Percentiles rank a stretch among this genome's conserved stretches.
Evolutionary conservation across 495 filamentous ascomycete species (phyloP).

Genomic region (Diplogelasinospora grovesii): DNA sequence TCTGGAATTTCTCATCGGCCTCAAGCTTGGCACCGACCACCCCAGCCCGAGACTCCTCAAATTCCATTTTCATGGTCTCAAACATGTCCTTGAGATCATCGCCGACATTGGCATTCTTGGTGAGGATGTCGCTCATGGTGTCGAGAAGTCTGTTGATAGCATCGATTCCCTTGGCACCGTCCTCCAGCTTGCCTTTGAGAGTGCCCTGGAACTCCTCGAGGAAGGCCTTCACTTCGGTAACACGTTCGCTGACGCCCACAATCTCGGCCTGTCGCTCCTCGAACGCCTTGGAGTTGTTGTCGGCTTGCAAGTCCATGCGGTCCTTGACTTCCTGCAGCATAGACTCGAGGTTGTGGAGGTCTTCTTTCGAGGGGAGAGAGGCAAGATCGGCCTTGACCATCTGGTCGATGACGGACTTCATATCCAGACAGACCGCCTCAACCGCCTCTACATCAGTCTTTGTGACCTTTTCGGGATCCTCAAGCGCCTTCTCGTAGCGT

Average conservation of each 20-base stretch:
- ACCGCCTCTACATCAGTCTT: no score
- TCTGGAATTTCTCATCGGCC: slow-evolving; percentile 68
- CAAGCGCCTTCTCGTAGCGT: no score
- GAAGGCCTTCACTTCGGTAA: slow-evolving; percentile 45
- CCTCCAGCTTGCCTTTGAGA: slow-evolving; percentile 44
- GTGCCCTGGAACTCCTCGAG: slow-evolving; percentile 44
- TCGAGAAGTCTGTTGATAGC: slow-evolving; percentile 54
- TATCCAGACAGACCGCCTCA: no score
- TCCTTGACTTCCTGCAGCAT: slow-evolving; percentile 66
- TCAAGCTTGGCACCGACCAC: slow-evolving; percentile 66
- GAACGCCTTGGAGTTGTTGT: slow-evolving; percentile 68
- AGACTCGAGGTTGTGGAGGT: slow-evolving; percentile 44
- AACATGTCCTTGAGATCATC: slow-evolving; percentile 71
- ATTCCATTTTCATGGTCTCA: slow-evolving; percentile 71
- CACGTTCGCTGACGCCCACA: slow-evolving; percentile 40
- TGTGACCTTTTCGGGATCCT: no score
- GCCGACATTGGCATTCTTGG: slow-evolving; percentile 43
- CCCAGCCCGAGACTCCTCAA: slow-evolving; percentile 65
- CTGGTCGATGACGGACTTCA: slow-evolving; percentile 67
- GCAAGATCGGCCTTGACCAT: slow-evolving; percentile 61
- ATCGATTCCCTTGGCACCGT: slow-evolving; percentile 42
- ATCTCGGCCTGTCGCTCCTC: slow-evolving; percentile 62
- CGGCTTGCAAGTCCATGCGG: slow-evolving; percentile 59
- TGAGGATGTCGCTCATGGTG: slow-evolving; percentile 53
- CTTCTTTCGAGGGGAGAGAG: slow-evolving; percentile 57